These are phyloP conservation scores for Backusella liffmaniae DNA, from an alignment of 192 early-diverging fungal genomes.

Conservation along the genomic window DNA sequence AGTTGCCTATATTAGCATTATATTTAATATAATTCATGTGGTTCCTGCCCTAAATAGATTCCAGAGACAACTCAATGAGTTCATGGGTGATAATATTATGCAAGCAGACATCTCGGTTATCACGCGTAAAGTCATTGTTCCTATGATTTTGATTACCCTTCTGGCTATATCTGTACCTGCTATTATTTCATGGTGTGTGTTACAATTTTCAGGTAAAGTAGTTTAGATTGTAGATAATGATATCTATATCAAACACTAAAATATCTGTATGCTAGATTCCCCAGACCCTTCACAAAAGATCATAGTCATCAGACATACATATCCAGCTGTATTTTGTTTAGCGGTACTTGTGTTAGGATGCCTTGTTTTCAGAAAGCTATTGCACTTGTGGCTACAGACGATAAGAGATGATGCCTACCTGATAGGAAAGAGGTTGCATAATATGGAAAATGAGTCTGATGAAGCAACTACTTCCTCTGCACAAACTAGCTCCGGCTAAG, in stretches of 20 bases:
- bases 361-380: conserved; percentile 32
- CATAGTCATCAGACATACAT: conserved; percentile 20
- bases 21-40: conserved; percentile 45
- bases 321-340: conserved; percentile 43
- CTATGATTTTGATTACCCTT: conserved; percentile 28
- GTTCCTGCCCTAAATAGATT: conserved; percentile 46
- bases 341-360: conserved; percentile 25
- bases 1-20: conserved; percentile 66
- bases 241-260: conserved; percentile 8
- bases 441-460: conserved; percentile 44
- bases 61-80: conserved; percentile 35
- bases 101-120: conserved; percentile 31
- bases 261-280: conserved; percentile 1
- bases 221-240: not conserved
- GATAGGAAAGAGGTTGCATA: conserved; percentile 84
- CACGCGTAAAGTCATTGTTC: conserved; percentile 36
- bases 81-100: conserved; percentile 32
- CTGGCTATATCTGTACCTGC: conserved; percentile 38
- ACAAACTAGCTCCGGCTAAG: not conserved
- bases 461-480: not conserved
- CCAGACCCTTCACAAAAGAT: conserved; percentile 5
- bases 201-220: conserved; percentile 29
- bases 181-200: conserved; percentile 33
- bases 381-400: conserved; percentile 71
- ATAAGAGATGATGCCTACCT: conserved; percentile 85